Base-by-base conservation (phyloP, 2,329 filamentous ascomycete species). In the Pseudogymnoascus sp. region DNA sequence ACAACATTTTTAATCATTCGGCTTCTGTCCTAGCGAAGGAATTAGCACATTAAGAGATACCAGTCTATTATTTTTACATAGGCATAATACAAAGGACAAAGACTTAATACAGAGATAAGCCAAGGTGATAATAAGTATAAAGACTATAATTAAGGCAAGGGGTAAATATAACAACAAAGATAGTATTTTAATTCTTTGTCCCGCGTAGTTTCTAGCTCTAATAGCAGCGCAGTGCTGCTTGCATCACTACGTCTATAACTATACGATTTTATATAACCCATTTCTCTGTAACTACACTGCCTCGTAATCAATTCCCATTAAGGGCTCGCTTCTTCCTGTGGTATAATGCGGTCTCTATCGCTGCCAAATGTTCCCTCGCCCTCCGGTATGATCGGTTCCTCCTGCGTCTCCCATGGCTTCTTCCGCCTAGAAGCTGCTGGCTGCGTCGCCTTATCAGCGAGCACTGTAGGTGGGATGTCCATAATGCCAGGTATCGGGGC, bases 401-500 rank as follows among this genome's bases (percentile, higher is more conserved):
- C 74, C 13, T 83, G 79, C 68, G 80, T 89, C 77, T 96, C 92
- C 92, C 92, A 97, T 0, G 92, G 92, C 75, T 85, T 85, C 60
- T 71, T 77, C 0, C 82, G 80, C 10, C 77, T 81, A 5, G 65
- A 64, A 10, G 65, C 63, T 5, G 62, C 63, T 0, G 72, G 66
- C 21, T 65, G 64, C 6, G 69, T 82, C 64, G 89, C 87, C 64
- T 90, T 83, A 4, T 88, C 88, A 61, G 85, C 80, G 17, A 92
- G 79, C 4, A 96, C 79, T 0, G 88, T 94, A 67, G 91, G 84
- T 4, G 92, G 91, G 61, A 97, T 93, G 66, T 96, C 85, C 68
- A 87, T 86, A 70, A 97, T 95, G 0, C 92, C 92, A 1, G 92
- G 91, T 44, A 97, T 88, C 0, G 90, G 87, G 68, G 91, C 86